A percentile compares a stretch with the other conserved stretches of the same genome.
phyloP scores from a whole-genome alignment of 768 basidiomycete species.

The Amanita rimosa region DNA sequence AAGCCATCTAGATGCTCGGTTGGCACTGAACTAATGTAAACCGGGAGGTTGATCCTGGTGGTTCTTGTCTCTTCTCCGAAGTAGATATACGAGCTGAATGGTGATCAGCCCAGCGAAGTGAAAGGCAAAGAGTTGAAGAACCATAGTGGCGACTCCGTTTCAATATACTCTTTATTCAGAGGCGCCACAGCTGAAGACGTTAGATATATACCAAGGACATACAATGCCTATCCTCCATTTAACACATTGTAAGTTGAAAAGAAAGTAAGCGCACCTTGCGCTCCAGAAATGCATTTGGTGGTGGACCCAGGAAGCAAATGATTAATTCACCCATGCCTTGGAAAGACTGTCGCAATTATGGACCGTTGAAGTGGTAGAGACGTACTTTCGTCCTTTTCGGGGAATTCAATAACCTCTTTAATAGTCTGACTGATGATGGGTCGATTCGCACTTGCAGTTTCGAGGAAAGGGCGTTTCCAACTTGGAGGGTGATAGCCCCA shows the following conservation, averaged over 20 bases:
- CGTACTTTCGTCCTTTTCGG: slow-evolving; percentile 88
- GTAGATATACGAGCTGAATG: slow-evolving; percentile 67
- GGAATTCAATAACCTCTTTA: slow-evolving; percentile 76
- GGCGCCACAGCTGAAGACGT: slow-evolving; percentile 78
- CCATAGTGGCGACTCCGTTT: slow-evolving; percentile 86
- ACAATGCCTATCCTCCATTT: slow-evolving; percentile 49
- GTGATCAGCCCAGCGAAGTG: slow-evolving; percentile 4
- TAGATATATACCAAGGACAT: slow-evolving; percentile 78
- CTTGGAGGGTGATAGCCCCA: slow-evolving; percentile 58
- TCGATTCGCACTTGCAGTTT: slow-evolving; percentile 66
- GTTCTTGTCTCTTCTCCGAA: slow-evolving; percentile 72
- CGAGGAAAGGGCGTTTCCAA: slow-evolving; percentile 93
- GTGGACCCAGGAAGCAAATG: slow-evolving; percentile 72
- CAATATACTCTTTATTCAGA: slow-evolving; percentile 85
- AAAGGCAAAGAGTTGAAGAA: slow-evolving; percentile 18
- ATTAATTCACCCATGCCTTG: slow-evolving; percentile 70
- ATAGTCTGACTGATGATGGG: slow-evolving; percentile 37
- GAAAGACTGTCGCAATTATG: not conserved
- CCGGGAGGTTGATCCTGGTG: slow-evolving; percentile 57
- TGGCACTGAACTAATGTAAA: slow-evolving; percentile 81
- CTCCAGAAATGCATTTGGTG: slow-evolving; percentile 58
- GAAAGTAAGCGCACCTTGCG: slow-evolving; percentile 36
- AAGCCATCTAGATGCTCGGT: slow-evolving; percentile 68
- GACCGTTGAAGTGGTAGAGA: slow-evolving; percentile 1
- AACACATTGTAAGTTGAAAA: slow-evolving; percentile 3